Evolutionary conservation across 73 alveolate species (phyloP), one percentile per base, ranked within the genome.

Genomic region (Tetrahymena malaccensis): DNA sequence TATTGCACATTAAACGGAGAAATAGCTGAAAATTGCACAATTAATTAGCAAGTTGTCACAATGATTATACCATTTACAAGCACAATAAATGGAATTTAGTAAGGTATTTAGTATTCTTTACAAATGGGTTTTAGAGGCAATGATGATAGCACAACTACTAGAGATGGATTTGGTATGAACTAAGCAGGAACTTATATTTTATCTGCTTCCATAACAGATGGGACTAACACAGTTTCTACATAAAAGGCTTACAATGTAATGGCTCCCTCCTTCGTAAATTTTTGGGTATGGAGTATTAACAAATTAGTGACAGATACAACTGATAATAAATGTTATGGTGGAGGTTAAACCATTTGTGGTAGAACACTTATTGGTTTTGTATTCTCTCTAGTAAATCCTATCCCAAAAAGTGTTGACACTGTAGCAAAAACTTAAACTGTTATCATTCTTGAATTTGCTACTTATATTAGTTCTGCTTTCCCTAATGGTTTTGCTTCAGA

Each of bases 271-370:
- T 94, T 94, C 16, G 34, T 50, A 38, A 94, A 43, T 15, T 94
- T 94, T 84, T 58, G 94, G 94, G 96, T 94, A n/a, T 94, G 96
- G 96, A 85, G 94, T 5, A 83, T 94, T 2, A 94, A 94, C 33
- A 94, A 94, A 84, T 43, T 94, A 19, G 96, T 93, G 10, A 85
- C 57, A 37, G 96, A 94, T 43, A 0, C 89, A 31, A n/a, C 89
- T 12, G 89, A 70, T 70, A 70, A 25, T 4, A 70, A 70, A 70
- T 94, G 94, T 43, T 43, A 40, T 5, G 93, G 94, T 15, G 89
- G 94, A 31, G 56, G 85, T 16, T 55, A 35, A 35, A 70, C 85
- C 6, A 57, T 94, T 25, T 37, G 70, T 34, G 94, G 94, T 17
- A 94, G 93, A 94, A 43, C 96, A 21, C 44, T 70, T 1, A 40